These are phyloP conservation scores for Pleurotus djamor DNA, from an alignment of 768 basidiomycete species.

Conservation along the genomic window DNA sequence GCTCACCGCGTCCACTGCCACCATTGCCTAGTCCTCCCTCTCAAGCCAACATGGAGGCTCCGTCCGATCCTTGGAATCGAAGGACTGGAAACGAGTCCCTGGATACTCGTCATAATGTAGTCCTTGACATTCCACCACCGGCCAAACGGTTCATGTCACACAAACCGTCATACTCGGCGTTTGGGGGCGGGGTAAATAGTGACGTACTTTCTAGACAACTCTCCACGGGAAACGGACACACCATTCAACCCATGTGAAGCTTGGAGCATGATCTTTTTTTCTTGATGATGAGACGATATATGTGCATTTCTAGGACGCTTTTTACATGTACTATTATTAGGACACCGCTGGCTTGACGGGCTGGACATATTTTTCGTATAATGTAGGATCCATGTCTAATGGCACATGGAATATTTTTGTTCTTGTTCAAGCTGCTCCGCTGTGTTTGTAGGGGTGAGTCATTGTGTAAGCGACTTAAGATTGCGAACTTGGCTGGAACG, in stretches of 20 bases:
- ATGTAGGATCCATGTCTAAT: neutral
- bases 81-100: neutral
- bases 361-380: neutral
- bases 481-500: neutral
- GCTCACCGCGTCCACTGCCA: conserved; percentile 1
- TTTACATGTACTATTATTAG: neutral
- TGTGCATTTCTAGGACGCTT: neutral
- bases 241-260: neutral
- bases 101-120: neutral
- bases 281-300: neutral
- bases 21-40: neutral
- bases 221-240: neutral
- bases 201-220: neutral
- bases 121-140: neutral
- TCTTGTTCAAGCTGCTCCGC: no score
- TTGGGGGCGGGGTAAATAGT: neutral
- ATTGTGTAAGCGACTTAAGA: neutral
- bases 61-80: neutral
- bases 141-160: neutral
- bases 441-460: no score
- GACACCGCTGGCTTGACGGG: neutral
- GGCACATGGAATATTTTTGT: no score
- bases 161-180: neutral
- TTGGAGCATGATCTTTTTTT: neutral
- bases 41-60: neutral